Base-by-base conservation (phyloP, 306 rosid species). In the Vigna mungo region DNA sequence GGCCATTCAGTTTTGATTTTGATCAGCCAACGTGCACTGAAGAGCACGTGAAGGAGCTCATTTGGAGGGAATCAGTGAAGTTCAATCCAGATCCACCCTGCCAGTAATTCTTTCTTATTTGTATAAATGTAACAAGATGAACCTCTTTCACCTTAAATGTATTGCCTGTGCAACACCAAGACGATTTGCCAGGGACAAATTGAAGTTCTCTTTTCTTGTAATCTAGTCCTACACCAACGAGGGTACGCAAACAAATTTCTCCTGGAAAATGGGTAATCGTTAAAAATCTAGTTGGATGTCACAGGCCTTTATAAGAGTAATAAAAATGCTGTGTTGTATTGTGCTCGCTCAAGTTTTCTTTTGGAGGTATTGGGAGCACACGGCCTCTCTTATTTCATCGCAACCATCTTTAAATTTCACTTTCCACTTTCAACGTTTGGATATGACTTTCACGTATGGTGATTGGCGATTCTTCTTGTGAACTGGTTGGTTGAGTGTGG, bases 41-140 rank as follows among this genome's bases (percentile, higher is more conserved):
- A 87, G 97, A 96, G 78, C 88, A 92, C 67, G 88, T 96, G 85
- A 96, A 92, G 83, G 99, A 96, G 86, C 96, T 92, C 75, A 96
- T 96, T 71, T 92, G 96, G 98, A 88, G 63, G 77, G 99, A 96
- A 77, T 88, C 96, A 13, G 91, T 89, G 84, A 88, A 90, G 88
- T 96, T 88, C 92, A 96, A 96, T 82, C 98, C 98, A 7, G 98
- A 92, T 69, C 92, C 96, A 64, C 82, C 84, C 23, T 75, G 84
- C 81, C 90, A 89, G 84, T 82, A 79, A 82, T 79, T 20, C 69
- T 73, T 74, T 51, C 84, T 59, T 82, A 51, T 75, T 74, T 82
- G 86, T 75, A 78, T 70, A 65, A 85, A 64, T 82, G 68, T 78
- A 82, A 78, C 61, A 56, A 55, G 60, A 80, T 75, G 54, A 80